Evolutionary conservation across 2,329 filamentous ascomycete species (phyloP), one percentile per base, ranked within the genome.

Genomic region (Talaromyces pinophilus): DNA sequence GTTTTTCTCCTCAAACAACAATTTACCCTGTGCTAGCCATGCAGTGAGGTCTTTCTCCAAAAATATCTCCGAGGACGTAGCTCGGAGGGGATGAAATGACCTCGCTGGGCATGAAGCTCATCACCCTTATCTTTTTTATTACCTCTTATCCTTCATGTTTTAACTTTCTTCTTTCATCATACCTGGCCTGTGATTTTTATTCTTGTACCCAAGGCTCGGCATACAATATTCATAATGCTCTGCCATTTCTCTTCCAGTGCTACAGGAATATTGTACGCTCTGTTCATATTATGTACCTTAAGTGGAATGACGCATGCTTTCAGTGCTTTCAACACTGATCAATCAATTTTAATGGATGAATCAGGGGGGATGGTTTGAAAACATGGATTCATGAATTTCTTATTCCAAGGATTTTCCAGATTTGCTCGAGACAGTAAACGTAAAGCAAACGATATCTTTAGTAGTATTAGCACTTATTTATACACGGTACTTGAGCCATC

Each of bases 211-310:
- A 57, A 52, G 59, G 46, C 61, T 54, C 54, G 52, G 65, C 60
- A 67, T 63, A 52, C 54, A 38, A 60, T 54, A 57, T 38, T 33
- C 13, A 40, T 40, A 60, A 40, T 60, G 65, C 54, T 57, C 52
- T 50, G 59, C 50, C 46, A 62, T 66, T 62, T 60, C 44, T 28
- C 54, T 22, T 60, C n/a, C 60, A 54, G 60, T 67, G 65, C 54
- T 61, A 61, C 54, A 63, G 40, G 44, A 54, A 63, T 67, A 40
- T 65, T 67, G 61, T 60, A 59, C 52, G 48, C 54, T 44, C 57
- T 50, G 54, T 64, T 64, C 61, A 60, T 67, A 63, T 55, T 63
- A 63, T 67, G 65, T 67, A 63, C 50, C 65, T 63, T 63, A 63
- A 67, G 62, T 67, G 62, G 52, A 64, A 59, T 48, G 62, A 64